Base-by-base conservation (phyloP, 2,329 filamentous ascomycete species). In the Didymellaceae sp. region DNA sequence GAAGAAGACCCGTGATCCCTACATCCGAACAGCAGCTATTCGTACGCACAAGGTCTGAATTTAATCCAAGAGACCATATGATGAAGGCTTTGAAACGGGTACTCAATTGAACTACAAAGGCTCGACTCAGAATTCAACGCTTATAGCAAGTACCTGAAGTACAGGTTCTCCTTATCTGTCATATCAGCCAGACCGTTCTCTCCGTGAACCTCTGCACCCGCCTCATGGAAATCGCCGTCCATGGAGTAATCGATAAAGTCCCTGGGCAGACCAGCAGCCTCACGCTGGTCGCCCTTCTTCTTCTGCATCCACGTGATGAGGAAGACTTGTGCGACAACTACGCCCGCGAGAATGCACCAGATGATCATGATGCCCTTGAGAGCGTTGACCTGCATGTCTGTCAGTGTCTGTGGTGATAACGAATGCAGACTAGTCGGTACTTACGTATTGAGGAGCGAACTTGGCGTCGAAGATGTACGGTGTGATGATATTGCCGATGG, bases 401-500 rank as follows among this genome's bases (percentile, higher is more conserved):
- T 57, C 32, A 40, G 39, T 48, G 3, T 14, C 5, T 11, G 13
- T 10, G 6, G 4, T 17, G n/a, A 22, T 6, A 6, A 3, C 0
- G 21, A n/a, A 32, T 17, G 14, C 17, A 21, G 6, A 7, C 4
- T 5, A 28, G 7, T n/a, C n/a, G 18, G 11, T 6, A 35, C 56
- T 52, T 58, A 61, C 58, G 25, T 63, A 63, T 62, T 63, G 57
- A 8, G 61, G 61, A 1, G 40, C 46, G 8, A 62, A 62, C 22
- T 61, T 62, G 2, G 58, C 18, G n/a, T 62, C 48, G 18, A 63
- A 63, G 38, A 63, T 62, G 14, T 62, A 62, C 1, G 61, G 61
- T 5, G 59, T 62, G 2, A 63, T 63, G 48, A 89, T 87, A 65
- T 88, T 88, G 3, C 86, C 86, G 0, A 81, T 78, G 0, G 84